These are phyloP conservation scores for Solanum hybrid DNA, from an alignment of 305 asterid species.

Conservation along the genomic window DNA sequence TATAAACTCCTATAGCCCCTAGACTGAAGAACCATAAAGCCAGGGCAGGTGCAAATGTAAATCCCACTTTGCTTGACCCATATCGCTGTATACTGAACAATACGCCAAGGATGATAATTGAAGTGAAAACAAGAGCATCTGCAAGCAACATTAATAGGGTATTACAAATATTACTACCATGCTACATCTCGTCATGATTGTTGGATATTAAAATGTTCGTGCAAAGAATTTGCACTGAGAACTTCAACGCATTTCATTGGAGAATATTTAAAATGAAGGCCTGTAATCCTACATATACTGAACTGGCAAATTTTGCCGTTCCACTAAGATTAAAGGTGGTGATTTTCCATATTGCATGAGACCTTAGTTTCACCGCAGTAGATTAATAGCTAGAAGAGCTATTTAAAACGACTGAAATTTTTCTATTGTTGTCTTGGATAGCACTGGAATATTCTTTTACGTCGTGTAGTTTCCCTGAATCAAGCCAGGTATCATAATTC, in stretches of 20 bases:
- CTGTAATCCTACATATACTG: background rate
- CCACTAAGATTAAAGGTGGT: background rate
- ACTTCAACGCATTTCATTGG: background rate
- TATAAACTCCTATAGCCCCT: constrained; percentile 81
- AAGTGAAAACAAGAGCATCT: constrained; percentile 86
- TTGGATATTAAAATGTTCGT: background rate
- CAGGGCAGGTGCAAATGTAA: constrained; percentile 90
- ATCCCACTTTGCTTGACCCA: constrained; percentile 91
- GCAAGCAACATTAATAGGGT: constrained; percentile 14
- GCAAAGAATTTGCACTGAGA: background rate
- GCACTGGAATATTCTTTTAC: background rate
- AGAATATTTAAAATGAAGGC: background rate
- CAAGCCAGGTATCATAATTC: background rate
- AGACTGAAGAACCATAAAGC: constrained; percentile 89
- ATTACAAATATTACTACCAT: background rate
- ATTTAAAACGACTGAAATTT: background rate
- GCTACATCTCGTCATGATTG: background rate
- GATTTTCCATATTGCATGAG: background rate
- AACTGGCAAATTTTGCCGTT: background rate
- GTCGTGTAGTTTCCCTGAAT: background rate
- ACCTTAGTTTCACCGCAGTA: background rate
- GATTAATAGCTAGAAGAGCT: background rate
- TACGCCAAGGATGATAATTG: constrained; percentile 66
- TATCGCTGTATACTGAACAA: constrained; percentile 86
- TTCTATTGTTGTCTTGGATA: background rate